These are phyloP conservation scores for Colletotrichum euphorbiae DNA, from an alignment of 2,329 filamentous ascomycete species.

Conservation along the genomic window DNA sequence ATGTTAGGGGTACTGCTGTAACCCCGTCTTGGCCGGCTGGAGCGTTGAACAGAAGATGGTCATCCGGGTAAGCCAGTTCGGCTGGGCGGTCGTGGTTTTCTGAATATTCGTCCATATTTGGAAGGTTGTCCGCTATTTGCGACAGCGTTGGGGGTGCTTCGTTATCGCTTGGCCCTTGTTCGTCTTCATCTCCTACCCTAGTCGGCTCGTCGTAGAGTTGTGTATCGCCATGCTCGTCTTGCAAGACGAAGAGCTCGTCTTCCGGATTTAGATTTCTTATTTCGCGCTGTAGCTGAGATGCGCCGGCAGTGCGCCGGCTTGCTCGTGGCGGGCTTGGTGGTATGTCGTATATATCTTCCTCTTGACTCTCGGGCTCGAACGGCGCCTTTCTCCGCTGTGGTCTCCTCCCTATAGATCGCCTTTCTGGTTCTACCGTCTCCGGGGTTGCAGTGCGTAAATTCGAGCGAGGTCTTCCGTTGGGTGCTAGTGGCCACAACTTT, in stretches of 20 bases:
- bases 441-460: too few relatives aligned
- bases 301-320: neutral
- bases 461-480: too few relatives aligned
- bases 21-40: neutral
- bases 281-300: neutral
- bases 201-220: conserved; percentile 30
- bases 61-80: conserved; percentile 17
- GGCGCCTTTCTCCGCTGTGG: too few relatives aligned
- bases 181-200: neutral
- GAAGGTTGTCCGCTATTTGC: neutral
- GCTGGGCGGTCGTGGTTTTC: neutral
- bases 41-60: conserved; percentile 20
- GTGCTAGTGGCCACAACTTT: too few relatives aligned
- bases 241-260: conserved; percentile 1
- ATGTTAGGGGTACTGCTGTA: neutral
- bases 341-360: neutral
- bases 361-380: neutral
- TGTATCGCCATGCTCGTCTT: neutral
- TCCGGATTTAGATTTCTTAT: neutral
- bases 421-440: too few relatives aligned
- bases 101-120: neutral
- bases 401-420: neutral
- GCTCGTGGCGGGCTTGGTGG: neutral
- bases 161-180: neutral
- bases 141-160: neutral